Conservation (phyloP, 129 eudicot species). For the Flaveria bidentis region DNA sequence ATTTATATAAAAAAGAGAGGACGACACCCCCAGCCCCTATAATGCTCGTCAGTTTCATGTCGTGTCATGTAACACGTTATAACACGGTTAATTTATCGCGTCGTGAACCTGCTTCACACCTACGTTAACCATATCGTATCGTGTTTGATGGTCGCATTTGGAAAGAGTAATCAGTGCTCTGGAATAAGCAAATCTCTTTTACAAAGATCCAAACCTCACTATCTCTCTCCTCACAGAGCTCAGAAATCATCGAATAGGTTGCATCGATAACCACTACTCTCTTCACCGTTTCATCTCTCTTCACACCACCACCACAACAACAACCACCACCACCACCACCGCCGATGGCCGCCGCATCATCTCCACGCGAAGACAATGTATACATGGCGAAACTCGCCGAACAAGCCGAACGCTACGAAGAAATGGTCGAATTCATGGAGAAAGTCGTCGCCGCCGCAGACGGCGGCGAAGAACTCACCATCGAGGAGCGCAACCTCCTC, state of each 20-base stretch:
- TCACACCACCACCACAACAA: not conserved
- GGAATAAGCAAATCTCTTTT: slow-evolving; percentile 22
- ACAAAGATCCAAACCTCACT: not conserved
- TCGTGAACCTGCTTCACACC: too few species aligned
- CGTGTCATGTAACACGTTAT: too few species aligned
- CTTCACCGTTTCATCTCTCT: not conserved
- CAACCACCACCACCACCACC: not conserved
- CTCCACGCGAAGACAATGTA: slow-evolving; percentile 74
- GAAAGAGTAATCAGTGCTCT: slow-evolving; percentile 18
- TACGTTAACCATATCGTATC: too few species aligned
- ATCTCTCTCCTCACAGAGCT: not conserved
- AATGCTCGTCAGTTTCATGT: too few species aligned
- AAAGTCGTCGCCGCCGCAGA: slow-evolving; percentile 71
- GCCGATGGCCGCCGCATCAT: slow-evolving; percentile 50
- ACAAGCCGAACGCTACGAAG: slow-evolving; percentile 91
- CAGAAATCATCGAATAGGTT: slow-evolving; percentile 22
- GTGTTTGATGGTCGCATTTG: not conserved
- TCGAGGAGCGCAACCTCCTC: slow-evolving; percentile 91
- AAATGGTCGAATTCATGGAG: slow-evolving; percentile 94
- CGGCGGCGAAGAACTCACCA: slow-evolving; percentile 70
- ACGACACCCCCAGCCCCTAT: too few species aligned
- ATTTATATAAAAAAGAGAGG: too few species aligned
- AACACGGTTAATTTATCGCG: too few species aligned
- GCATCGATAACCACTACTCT: slow-evolving; percentile 23
- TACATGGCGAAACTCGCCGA: slow-evolving; percentile 95